A percentile compares a stretch with the other conserved stretches of the same genome.
Evolutionary conservation across 176 grass and related monocot genomes (phyloP).

Genomic region (Bothriochloa decipiens): DNA sequence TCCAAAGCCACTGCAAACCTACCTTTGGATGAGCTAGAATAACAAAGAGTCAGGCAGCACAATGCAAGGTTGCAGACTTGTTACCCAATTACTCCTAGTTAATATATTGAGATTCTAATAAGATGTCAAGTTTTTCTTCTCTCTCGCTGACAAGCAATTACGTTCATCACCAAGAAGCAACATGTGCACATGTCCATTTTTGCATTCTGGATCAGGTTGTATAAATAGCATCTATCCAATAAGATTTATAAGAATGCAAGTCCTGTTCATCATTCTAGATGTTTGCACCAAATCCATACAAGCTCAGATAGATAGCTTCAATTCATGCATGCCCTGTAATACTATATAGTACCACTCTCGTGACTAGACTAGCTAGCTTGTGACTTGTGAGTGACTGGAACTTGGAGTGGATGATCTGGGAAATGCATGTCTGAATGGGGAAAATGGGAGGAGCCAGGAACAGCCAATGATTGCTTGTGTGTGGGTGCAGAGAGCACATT

Average conservation of each 20-base stretch:
- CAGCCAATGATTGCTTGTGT: conserved; percentile 51
- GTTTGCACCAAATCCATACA: conserved; percentile 38
- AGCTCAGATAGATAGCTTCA: too few relatives aligned
- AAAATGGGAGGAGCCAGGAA: conserved; percentile 24
- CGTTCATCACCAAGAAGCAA: conserved; percentile 13
- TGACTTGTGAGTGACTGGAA: conserved; percentile 33
- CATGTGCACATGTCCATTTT: conserved; percentile 31
- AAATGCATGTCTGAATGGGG: conserved; percentile 31
- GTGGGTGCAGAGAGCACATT: conserved; percentile 45
- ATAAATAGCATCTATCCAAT: conserved; percentile 4
- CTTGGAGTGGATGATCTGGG: conserved; percentile 45
- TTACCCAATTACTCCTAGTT: not conserved
- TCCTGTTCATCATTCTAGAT: conserved; percentile 42
- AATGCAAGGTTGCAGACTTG: conserved; percentile 37
- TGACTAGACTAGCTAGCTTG: conserved; percentile 16
- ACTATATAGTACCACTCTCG: conserved; percentile 4
- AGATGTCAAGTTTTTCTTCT: conserved; percentile 1
- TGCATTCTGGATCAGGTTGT: conserved; percentile 11
- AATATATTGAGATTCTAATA: conserved; percentile 1
- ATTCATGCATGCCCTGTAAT: too few relatives aligned
- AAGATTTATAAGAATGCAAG: conserved; percentile 1
- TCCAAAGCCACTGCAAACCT: conserved; percentile 49
- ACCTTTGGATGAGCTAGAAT: conserved; percentile 24
- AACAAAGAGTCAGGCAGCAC: conserved; percentile 43
- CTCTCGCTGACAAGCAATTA: not conserved